Percentiles rank a stretch among this genome's conserved stretches.
These are phyloP conservation scores for Aureobasidium mangrovei DNA, from an alignment of 2,329 filamentous ascomycete species.

Conservation along the genomic window DNA sequence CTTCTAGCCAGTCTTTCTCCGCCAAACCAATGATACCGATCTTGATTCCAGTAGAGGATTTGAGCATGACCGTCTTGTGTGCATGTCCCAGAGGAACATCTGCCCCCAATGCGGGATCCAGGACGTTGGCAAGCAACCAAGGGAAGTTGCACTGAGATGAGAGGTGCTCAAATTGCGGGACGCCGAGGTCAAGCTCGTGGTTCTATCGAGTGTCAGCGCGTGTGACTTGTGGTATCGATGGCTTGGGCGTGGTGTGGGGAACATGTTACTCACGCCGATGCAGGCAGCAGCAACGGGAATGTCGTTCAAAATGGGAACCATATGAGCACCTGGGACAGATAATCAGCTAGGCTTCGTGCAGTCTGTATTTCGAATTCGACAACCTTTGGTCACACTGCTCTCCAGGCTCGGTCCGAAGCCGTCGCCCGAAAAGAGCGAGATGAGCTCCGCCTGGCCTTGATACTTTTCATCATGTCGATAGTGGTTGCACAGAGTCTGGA, in stretches of 20 bases:
- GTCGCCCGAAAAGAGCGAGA: constrained; percentile 86
- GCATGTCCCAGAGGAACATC: constrained; percentile 67
- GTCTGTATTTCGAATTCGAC: neutral
- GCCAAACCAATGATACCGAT: constrained; percentile 78
- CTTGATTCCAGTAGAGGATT: constrained; percentile 73
- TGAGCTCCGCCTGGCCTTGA: constrained; percentile 52
- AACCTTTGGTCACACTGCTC: constrained; percentile 79
- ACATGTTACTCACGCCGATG: constrained; percentile 54
- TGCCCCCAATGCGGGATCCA: constrained; percentile 73
- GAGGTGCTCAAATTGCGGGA: constrained; percentile 67
- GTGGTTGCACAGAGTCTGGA: constrained; percentile 68
- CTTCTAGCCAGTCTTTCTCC: constrained; percentile 81
- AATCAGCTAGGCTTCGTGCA: neutral
- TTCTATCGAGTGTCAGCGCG: constrained; percentile 47
- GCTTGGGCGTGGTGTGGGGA: neutral
- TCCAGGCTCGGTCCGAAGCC: constrained; percentile 88
- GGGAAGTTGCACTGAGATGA: constrained; percentile 70
- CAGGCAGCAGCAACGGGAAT: constrained; percentile 74
- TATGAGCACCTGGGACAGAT: constrained; percentile 55
- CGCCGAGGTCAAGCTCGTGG: constrained; percentile 87
- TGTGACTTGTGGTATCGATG: neutral
- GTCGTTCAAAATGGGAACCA: constrained; percentile 75
- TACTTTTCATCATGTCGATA: constrained; percentile 59
- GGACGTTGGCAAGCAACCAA: constrained; percentile 81
- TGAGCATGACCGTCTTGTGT: constrained; percentile 65